phyloP scores from a whole-genome alignment of 164 flowering plant genomes.

The Vitis rotundifolia region DNA sequence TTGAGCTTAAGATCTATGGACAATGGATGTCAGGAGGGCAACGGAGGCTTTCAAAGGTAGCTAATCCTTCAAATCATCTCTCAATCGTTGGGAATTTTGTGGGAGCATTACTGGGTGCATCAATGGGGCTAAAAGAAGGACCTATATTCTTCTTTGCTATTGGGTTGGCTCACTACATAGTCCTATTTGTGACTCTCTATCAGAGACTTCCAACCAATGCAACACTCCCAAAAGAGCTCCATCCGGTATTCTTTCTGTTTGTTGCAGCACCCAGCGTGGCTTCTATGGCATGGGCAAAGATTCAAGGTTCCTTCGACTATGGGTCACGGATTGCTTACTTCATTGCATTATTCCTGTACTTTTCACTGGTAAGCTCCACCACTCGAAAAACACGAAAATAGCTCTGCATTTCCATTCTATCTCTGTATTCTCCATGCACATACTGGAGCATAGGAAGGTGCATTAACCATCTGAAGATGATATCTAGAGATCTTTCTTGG shows the following conservation, averaged over 20 bases:
- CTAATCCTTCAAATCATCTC: slow-evolving; percentile 84
- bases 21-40: slow-evolving; percentile 97
- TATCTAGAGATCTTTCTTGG: no score
- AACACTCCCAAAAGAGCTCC: slow-evolving; percentile 76
- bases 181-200: slow-evolving; percentile 87
- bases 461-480: no score
- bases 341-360: slow-evolving; percentile 75
- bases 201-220: slow-evolving; percentile 80
- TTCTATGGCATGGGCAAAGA: slow-evolving; percentile 74
- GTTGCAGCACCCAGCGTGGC: slow-evolving; percentile 87
- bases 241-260: slow-evolving; percentile 83
- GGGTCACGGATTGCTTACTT: slow-evolving; percentile 69
- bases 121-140: slow-evolving; percentile 87
- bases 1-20: slow-evolving; percentile 88
- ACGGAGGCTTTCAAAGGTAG: slow-evolving; percentile 78
- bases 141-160: slow-evolving; percentile 83
- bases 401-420: background rate
- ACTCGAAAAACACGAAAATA: background rate
- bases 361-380: slow-evolving; percentile 61
- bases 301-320: slow-evolving; percentile 62
- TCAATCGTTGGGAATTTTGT: slow-evolving; percentile 91
- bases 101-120: slow-evolving; percentile 75
- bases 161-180: slow-evolving; percentile 84
- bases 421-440: background rate
- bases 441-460: no score